These are phyloP conservation scores for Geotrichum carabidarum DNA, from an alignment of 1,139 yeast species.

Conservation along the genomic window DNA sequence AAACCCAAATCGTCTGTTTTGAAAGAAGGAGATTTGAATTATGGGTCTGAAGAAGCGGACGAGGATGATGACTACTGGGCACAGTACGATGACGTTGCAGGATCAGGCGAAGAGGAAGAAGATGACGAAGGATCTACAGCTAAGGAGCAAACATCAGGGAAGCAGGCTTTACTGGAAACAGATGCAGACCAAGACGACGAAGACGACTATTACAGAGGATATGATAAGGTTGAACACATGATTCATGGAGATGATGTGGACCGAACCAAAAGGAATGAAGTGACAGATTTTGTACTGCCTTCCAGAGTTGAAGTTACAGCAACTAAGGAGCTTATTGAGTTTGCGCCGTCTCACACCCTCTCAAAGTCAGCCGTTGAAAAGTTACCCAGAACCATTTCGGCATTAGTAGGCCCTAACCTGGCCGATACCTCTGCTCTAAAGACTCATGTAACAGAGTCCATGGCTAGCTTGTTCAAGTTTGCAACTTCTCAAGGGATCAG, in stretches of 20 bases:
- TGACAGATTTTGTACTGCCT: neutral
- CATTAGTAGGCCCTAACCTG: neutral
- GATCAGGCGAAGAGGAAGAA: slow-evolving; percentile 14
- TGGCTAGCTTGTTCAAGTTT: slow-evolving; percentile 6
- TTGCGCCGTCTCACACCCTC: too few relatives aligned
- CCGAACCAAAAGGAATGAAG: neutral
- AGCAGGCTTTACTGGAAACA: neutral
- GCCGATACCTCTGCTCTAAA: neutral
- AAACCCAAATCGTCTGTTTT: neutral
- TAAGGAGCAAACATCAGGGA: neutral
- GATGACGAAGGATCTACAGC: neutral
- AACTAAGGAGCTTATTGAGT: too few relatives aligned
- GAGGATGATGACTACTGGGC: slow-evolving; percentile 15
- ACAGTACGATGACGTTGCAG: slow-evolving; percentile 13
- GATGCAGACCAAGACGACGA: slow-evolving; percentile 18
- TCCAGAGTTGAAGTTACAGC: too few relatives aligned
- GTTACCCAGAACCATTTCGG: slow-evolving; percentile 5
- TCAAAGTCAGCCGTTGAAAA: too few relatives aligned
- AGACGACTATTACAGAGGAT: slow-evolving; percentile 18
- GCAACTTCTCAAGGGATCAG: slow-evolving; percentile 12
- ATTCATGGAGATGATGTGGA: slow-evolving; percentile 20
- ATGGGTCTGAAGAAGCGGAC: slow-evolving; percentile 1
- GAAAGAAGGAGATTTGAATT: neutral
- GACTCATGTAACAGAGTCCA: slow-evolving; percentile 11
- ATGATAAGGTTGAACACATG: slow-evolving; percentile 20